phyloP scores from a whole-genome alignment of 768 basidiomycete species.

The Mycena amicta region DNA sequence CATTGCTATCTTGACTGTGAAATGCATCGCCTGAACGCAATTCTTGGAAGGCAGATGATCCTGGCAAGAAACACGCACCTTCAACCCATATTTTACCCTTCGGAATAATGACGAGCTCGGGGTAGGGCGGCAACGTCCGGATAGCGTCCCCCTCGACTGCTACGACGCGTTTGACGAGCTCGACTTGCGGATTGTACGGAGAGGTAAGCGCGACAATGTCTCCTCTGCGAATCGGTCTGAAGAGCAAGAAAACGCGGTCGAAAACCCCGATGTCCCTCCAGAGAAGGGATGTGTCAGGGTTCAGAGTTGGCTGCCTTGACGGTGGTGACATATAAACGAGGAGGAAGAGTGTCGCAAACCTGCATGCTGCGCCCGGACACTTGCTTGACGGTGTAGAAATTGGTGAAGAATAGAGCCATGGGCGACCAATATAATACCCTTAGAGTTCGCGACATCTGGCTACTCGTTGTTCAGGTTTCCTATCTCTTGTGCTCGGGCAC shows the following conservation, averaged over 20 bases:
- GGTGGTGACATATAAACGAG: not conserved
- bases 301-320: conserved; percentile 62
- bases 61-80: conserved; percentile 40
- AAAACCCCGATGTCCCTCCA: conserved; percentile 68
- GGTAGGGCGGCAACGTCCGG: conserved; percentile 67
- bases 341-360: conserved; percentile 38
- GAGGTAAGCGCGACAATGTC: conserved; percentile 68
- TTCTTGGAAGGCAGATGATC: not conserved
- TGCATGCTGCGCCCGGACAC: conserved; percentile 75
- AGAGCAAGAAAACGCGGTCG: conserved; percentile 48
- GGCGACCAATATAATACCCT: conserved; percentile 61
- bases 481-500: too few species aligned
- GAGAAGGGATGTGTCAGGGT: conserved; percentile 61
- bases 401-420: conserved; percentile 46
- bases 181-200: conserved; percentile 52
- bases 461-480: too few species aligned
- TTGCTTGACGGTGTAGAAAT: conserved; percentile 54
- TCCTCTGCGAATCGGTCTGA: conserved; percentile 46
- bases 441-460: conserved; percentile 8
- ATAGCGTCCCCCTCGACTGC: conserved; percentile 66
- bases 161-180: conserved; percentile 68
- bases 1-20: conserved; percentile 71
- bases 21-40: conserved; percentile 59
- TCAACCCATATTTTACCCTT: conserved; percentile 75
- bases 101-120: conserved; percentile 53